Conservation (phyloP, 108 stramenopile species). For the Bacterosira constricta region DNA sequence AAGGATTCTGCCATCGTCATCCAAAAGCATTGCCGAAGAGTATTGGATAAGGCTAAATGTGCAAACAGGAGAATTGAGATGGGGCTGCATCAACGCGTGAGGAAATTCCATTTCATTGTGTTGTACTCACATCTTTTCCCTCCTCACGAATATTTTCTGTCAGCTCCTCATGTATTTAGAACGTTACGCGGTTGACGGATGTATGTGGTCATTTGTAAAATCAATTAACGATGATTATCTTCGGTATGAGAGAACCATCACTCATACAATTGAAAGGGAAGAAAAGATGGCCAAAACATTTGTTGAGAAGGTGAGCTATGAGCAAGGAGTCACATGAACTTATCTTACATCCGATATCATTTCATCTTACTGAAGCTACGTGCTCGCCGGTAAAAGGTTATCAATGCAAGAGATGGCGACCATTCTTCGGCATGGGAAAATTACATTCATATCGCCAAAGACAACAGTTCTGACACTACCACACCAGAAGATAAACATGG, state of each 20-base stretch:
- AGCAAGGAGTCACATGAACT: background rate
- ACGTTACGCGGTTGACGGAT: conserved; percentile 34
- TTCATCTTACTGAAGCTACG: background rate
- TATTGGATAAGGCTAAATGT: conserved; percentile 10
- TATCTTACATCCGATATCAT: background rate
- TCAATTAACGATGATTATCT: conserved; percentile 46
- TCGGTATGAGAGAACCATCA: conserved; percentile 40
- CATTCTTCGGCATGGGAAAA: conserved; percentile 27
- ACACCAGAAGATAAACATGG: background rate
- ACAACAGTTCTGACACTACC: background rate
- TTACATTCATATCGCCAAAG: conserved; percentile 1
- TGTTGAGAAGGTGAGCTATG: conserved; percentile 35
- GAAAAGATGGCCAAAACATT: conserved; percentile 47
- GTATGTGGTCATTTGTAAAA: conserved; percentile 41
- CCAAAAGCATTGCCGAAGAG: conserved; percentile 29
- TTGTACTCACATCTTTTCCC: background rate
- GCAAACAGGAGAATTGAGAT: conserved; percentile 25
- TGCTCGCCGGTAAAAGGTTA: background rate
- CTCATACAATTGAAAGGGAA: conserved; percentile 33
- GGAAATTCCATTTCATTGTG: background rate
- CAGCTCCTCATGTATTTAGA: conserved; percentile 31
- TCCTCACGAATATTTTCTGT: background rate
- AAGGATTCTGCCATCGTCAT: conserved; percentile 25
- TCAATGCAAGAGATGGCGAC: conserved; percentile 16
- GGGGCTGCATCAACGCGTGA: conserved; percentile 26